Conservation (phyloP, 2,329 filamentous ascomycete species). For the Claviceps pusilla region DNA sequence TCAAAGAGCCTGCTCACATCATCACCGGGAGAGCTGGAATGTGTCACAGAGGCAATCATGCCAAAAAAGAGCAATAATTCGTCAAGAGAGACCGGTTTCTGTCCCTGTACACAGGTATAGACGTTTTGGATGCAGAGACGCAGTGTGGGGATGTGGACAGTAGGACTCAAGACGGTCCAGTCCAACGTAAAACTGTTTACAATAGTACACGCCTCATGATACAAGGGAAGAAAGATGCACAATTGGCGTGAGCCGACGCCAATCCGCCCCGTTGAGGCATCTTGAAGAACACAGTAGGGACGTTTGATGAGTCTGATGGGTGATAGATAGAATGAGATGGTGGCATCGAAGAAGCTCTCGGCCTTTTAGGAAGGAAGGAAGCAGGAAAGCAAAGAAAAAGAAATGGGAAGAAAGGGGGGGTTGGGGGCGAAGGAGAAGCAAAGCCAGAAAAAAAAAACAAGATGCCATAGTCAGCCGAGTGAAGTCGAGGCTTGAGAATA, state of each 20-base stretch:
- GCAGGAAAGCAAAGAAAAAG: background rate
- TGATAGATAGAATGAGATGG: constrained; percentile 1
- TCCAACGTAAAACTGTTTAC: background rate
- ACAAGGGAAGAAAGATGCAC: constrained; percentile 2
- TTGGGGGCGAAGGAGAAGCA: background rate
- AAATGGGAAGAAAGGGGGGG: background rate
- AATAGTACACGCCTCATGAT: constrained; percentile 3
- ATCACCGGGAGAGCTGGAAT: background rate
- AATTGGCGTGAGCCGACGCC: background rate
- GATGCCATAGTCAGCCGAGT: background rate
- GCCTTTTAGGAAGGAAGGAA: background rate
- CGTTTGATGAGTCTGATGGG: constrained; percentile 5
- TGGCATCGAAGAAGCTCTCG: background rate
- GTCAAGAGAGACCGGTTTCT: background rate
- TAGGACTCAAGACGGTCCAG: constrained; percentile 1
- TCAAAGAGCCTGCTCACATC: constrained; percentile 1
- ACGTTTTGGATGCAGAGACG: constrained; percentile 2
- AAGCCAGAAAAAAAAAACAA: background rate
- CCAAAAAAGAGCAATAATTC: constrained; percentile 1
- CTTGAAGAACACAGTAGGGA: constrained; percentile 2
- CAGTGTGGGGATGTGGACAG: background rate
- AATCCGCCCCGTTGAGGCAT: background rate
- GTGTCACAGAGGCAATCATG: constrained; percentile 1
- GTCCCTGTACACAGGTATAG: constrained; percentile 1
- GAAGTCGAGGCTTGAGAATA: too few relatives aligned